These are phyloP conservation scores for Phylloporus sp. DNA, from an alignment of 1,284 basidiomycete genomes.

Conservation along the genomic window DNA sequence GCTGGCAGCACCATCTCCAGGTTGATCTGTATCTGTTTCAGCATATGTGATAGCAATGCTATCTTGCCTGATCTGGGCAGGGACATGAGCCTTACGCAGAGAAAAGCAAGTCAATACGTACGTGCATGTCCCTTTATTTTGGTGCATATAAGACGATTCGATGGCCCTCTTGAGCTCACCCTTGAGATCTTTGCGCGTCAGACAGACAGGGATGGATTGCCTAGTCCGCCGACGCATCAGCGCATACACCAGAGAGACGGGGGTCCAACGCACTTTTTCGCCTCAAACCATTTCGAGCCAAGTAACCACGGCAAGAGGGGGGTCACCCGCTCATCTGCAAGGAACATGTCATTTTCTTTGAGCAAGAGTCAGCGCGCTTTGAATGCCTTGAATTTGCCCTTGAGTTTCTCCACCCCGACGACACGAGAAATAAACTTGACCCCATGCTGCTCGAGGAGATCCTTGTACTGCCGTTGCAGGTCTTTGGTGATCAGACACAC, in stretches of 20 bases:
- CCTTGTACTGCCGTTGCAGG: slow-evolving; percentile 96
- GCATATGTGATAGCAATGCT: slow-evolving; percentile 74
- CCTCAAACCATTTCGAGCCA: slow-evolving; percentile 90
- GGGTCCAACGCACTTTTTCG: slow-evolving; percentile 78
- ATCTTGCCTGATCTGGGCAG: slow-evolving; percentile 80
- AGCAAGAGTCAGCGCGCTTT: slow-evolving; percentile 87
- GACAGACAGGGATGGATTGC: slow-evolving; percentile 90
- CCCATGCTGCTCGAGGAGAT: slow-evolving; percentile 76
- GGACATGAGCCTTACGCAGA: neutral
- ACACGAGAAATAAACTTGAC: slow-evolving; percentile 92
- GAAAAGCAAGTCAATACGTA: slow-evolving; percentile 46
- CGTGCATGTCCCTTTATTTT: slow-evolving; percentile 91
- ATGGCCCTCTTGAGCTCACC: slow-evolving; percentile 90
- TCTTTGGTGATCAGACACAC: slow-evolving; percentile 95
- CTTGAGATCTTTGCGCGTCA: slow-evolving; percentile 88
- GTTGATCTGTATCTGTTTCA: slow-evolving; percentile 80
- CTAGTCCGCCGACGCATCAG: slow-evolving; percentile 43
- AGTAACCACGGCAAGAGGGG: slow-evolving; percentile 87
- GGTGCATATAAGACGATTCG: slow-evolving; percentile 91
- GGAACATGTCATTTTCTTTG: slow-evolving; percentile 90
- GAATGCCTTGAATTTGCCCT: slow-evolving; percentile 92
- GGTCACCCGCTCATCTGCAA: slow-evolving; percentile 91
- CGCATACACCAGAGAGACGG: neutral
- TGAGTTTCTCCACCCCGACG: slow-evolving; percentile 89
- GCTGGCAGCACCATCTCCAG: slow-evolving; percentile 79